Percentiles rank a stretch among this genome's conserved stretches.
Conservation (phyloP, 768 basidiomycete genomes). For the Neoboletus magnificus region DNA sequence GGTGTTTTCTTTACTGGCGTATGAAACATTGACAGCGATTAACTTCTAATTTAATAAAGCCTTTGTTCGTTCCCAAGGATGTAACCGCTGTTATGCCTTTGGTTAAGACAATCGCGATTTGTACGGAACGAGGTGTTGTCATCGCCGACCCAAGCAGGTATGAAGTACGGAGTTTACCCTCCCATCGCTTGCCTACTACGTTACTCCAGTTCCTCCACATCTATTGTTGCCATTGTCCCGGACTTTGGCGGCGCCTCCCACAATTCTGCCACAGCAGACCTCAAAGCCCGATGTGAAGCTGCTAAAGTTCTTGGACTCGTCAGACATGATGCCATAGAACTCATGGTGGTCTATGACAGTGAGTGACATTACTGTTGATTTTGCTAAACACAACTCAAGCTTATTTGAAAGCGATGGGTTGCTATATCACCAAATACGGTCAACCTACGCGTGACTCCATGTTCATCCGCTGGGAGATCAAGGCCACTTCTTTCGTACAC, state of each 20-base stretch:
- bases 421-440: constrained; percentile 71
- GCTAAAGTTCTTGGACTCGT: constrained; percentile 68
- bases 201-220: constrained; percentile 38
- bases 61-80: constrained; percentile 70
- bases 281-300: constrained; percentile 58
- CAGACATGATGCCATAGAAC: constrained; percentile 49
- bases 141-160: constrained; percentile 70
- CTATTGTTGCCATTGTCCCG: constrained; percentile 51
- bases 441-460: constrained; percentile 55
- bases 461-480: constrained; percentile 79
- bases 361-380: constrained; percentile 20
- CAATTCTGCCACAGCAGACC: constrained; percentile 40
- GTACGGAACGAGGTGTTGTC: constrained; percentile 60
- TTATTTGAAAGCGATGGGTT: constrained; percentile 58
- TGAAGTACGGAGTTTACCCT: constrained; percentile 17
- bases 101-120: constrained; percentile 61
- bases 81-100: constrained; percentile 59
- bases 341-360: constrained; percentile 77
- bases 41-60: constrained; percentile 34
- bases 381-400: not conserved
- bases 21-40: not conserved
- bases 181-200: not conserved
- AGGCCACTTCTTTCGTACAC: constrained; percentile 56
- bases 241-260: constrained; percentile 45
- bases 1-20: not conserved